These are phyloP conservation scores for Ceratobasidium sp. DNA, from an alignment of 1,284 basidiomycete genomes.

Conservation along the genomic window DNA sequence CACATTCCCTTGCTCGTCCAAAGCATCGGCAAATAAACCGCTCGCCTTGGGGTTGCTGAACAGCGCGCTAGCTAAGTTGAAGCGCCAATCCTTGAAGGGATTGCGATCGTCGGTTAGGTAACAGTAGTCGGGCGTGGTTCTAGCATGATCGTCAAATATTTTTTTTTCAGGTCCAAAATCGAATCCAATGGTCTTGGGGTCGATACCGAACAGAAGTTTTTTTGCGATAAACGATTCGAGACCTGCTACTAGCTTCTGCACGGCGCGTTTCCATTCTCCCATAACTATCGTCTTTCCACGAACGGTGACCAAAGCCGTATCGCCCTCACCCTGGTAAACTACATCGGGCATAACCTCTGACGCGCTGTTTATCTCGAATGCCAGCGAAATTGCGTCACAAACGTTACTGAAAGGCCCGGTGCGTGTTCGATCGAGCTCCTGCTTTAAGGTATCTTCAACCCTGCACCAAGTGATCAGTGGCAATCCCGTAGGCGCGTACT, in stretches of 20 bases:
- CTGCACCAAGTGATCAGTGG: neutral
- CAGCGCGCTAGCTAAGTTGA: neutral
- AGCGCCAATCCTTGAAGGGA: neutral
- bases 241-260: neutral
- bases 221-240: neutral
- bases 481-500: no score
- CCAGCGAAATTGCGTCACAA: neutral
- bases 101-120: neutral
- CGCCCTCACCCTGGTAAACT: neutral
- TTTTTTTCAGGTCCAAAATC: neutral
- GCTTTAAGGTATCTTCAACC: neutral
- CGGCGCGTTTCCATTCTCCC: neutral
- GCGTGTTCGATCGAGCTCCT: neutral
- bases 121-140: neutral
- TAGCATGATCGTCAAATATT: neutral
- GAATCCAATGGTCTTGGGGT: neutral
- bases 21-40: neutral
- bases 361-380: neutral
- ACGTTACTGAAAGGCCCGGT: neutral
- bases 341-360: neutral
- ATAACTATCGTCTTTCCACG: neutral
- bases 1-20: neutral
- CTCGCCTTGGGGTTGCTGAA: neutral
- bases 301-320: neutral
- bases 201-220: neutral